Percentiles rank a stretch among this genome's conserved stretches.
These are phyloP conservation scores for Fusarium zealandicum DNA, from an alignment of 2,329 filamentous ascomycete genomes.

Conservation along the genomic window DNA sequence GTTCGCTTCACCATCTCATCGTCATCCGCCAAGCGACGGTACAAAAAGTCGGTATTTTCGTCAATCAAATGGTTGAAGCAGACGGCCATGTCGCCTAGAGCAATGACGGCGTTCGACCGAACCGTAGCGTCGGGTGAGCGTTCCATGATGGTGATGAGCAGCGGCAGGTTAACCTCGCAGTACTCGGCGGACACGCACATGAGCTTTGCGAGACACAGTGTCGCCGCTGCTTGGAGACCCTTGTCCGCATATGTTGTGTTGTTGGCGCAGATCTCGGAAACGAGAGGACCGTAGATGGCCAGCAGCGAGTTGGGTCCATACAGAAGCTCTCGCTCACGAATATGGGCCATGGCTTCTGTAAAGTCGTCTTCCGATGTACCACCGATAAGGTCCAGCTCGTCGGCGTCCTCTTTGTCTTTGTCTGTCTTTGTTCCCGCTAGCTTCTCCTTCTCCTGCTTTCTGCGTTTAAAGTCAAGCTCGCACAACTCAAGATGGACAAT, in stretches of 20 bases:
- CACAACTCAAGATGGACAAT: slow-evolving; percentile 98
- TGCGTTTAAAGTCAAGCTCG: slow-evolving; percentile 95
- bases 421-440: slow-evolving; percentile 55
- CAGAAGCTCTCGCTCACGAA: slow-evolving; percentile 82
- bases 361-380: slow-evolving; percentile 96
- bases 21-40: slow-evolving; percentile 87
- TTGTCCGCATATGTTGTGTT: slow-evolving; percentile 92
- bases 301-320: slow-evolving; percentile 85
- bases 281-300: slow-evolving; percentile 89
- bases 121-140: slow-evolving; percentile 91
- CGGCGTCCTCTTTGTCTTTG: slow-evolving; percentile 70
- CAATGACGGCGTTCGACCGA: slow-evolving; percentile 94
- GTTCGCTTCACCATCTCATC: slow-evolving; percentile 94
- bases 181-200: slow-evolving; percentile 99
- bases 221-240: slow-evolving; percentile 90
- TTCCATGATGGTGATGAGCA: slow-evolving; percentile 98
- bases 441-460: slow-evolving; percentile 90
- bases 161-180: slow-evolving; percentile 88
- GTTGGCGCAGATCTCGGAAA: slow-evolving; percentile 92
- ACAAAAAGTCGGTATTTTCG: slow-evolving; percentile 98
- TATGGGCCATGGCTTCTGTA: slow-evolving; percentile 83
- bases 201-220: slow-evolving; percentile 92
- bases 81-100: slow-evolving; percentile 97
- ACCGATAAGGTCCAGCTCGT: slow-evolving; percentile 95
- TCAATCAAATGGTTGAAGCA: slow-evolving; percentile 99